phyloP scores from a whole-genome alignment of 768 basidiomycete genomes.

The Roridomyces roridus region DNA sequence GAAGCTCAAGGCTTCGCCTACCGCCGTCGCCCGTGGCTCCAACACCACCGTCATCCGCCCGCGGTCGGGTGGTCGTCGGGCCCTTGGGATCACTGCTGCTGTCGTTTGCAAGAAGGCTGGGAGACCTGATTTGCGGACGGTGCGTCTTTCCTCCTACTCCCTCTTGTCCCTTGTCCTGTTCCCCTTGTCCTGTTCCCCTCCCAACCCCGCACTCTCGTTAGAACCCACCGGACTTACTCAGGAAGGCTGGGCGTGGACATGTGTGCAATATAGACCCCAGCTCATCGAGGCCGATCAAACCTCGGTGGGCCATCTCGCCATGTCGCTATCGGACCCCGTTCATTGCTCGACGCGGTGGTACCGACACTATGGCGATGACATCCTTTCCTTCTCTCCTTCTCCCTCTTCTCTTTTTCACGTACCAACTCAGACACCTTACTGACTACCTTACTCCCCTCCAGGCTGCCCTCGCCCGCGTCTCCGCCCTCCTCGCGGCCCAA shows the following conservation, averaged over 20 bases:
- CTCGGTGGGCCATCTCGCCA: constrained; percentile 59
- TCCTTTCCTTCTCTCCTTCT: constrained; percentile 25
- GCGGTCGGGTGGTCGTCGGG: constrained; percentile 74
- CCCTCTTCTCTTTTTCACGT: constrained; percentile 22
- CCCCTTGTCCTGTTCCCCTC: neutral
- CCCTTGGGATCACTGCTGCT: constrained; percentile 66
- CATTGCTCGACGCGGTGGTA: constrained; percentile 58
- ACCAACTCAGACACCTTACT: constrained; percentile 30
- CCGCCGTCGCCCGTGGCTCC: constrained; percentile 53
- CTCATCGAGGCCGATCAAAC: constrained; percentile 66
- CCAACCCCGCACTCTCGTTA: constrained; percentile 78
- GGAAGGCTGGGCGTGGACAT: constrained; percentile 94
- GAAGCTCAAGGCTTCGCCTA: constrained; percentile 65
- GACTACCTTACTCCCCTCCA: constrained; percentile 38
- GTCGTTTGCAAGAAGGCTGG: constrained; percentile 67
- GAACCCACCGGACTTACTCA: constrained; percentile 85
- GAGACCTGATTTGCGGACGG: constrained; percentile 78
- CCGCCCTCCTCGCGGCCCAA: constrained; percentile 72
- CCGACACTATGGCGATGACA: constrained; percentile 83
- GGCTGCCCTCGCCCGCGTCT: constrained; percentile 80
- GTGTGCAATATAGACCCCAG: constrained; percentile 78
- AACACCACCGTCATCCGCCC: constrained; percentile 63
- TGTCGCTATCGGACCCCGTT: constrained; percentile 84
- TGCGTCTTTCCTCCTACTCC: constrained; percentile 48
- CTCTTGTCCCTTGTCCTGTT: constrained; percentile 20